Base-by-base conservation (phyloP, 2,329 filamentous ascomycete genomes). In the Hansfordia pulvinata region DNA sequence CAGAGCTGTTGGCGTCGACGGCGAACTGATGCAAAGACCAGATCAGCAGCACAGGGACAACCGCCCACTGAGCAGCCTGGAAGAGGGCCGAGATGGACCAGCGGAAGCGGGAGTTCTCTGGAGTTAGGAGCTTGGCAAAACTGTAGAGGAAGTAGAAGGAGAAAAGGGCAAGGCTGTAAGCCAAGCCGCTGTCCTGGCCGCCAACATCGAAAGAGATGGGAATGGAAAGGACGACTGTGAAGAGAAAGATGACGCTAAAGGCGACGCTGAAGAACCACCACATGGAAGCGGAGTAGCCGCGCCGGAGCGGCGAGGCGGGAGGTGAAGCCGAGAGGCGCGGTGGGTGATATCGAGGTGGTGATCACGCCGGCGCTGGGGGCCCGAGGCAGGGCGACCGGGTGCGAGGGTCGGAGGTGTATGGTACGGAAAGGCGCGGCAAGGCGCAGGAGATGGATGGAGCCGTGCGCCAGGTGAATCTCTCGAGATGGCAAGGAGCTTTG, bases 171-270 rank as follows among this genome's bases (percentile, higher is more conserved):
- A 96, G 69, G 48, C 85, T 94, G 61, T 92, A 96, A 35, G 85
- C 88, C 46, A 98, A 67, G 32, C 90, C 90, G 47, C 85, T 93
- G 43, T 90, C 86, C 45, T 84, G 77, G 35, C 90, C 90, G 50
- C 90, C 90, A 46, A 96, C 88, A 70, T 98, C 90, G 61, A 96
- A 96, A 45, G 88, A 83, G 49, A 98, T 76, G 35, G 90, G 90
- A 50, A 98, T 90, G 35, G 85, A 93, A 49, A 96, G 80, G 48
- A 96, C 76, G 53, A 94, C 85, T 57, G 81, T 81, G 56, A 86
- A 69, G 43, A 96, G 75, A 59, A 94, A 96, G 56, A 83, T 57
- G 49, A 77, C 65, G 57, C 83, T 83, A 47, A 83, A 83, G 42
- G 86, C 50, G 51, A 78, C 68, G 50, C 78, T 76, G 54, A 86